Evolutionary conservation across 164 flowering plant species (phyloP), one percentile per base, ranked within the genome.

Genomic region (Litsea cubeba): DNA sequence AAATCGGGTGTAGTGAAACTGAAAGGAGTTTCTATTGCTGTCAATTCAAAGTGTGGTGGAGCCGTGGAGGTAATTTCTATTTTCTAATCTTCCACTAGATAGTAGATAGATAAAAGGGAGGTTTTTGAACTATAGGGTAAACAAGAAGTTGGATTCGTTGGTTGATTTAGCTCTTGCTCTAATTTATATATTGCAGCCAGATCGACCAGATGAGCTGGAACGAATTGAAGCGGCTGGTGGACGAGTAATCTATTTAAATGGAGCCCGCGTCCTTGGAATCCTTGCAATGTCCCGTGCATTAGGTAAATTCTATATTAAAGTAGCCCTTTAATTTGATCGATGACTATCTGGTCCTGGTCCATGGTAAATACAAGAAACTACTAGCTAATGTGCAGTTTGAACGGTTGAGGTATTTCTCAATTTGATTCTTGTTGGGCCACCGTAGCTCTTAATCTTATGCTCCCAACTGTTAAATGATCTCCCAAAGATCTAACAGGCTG

Each of bases 251-350:
- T 76, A 71, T 74, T 2, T 77, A 50, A 80, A 86, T 60, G 91
- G 89, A 72, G 81, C 85, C 23, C 85, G 91, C 35, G 91, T 88
- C 49, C 75, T 72, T 40, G 91, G 89, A 74, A 80, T 88, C 32
- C 87, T 88, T 35, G 86, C 87, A 0, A 82, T 86, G 87, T 88
- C 91, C 57, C 82, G 89, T 3, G 87, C 89, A 3, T 60, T 88
- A 71, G 91, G 91, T 86, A 72, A 64, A 46, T 18, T n/a, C 17
- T 64, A 24, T 4, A 51, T 50, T 54, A 40, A 40, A 40, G 46
- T 40, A 30, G 50, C 24, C 2, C 49, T 68, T 22, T 25, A 25
- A 25, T 25, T 62, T 62, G 23, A n/a, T n/a, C n/a, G n/a, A 5
- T 5, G 23, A 18, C 12, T 11, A 25, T 22, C 69, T 2, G 32